Evolutionary conservation across 176 grass and related monocot genomes (phyloP), one percentile per base, ranked within the genome.

Genomic region (Aegilops umbellulata): DNA sequence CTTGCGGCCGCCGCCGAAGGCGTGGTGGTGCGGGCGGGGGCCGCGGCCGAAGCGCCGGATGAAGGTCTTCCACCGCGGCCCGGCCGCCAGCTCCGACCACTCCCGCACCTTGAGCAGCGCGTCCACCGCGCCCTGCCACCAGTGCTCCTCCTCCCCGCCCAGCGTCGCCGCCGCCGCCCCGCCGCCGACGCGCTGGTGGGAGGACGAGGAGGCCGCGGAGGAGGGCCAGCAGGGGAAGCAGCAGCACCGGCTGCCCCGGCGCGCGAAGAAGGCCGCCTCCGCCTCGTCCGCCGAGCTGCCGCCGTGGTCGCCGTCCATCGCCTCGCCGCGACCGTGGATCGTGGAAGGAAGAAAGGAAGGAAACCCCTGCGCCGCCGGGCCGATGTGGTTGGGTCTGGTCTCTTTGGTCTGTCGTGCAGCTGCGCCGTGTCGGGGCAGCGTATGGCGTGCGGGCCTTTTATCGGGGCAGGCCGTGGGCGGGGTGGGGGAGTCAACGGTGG

Each of bases 41-140:
- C 86, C 75, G 82, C 57, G 92, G 11, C 91, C 88, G 92, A 99
- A 94, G 29, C 90, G 94, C 19, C 97, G 94, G 85, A 99, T 91
- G 82, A 99, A 96, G 72, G 94, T 99, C 93, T 99, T 99, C 97
- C 97, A 99, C n/a, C 85, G 79, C 23, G 97, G 97, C 0, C 97
- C 97, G 0, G 92, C 97, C 20, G 89, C 92, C 38, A 99, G 82
- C 90, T 99, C 97, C 44, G 97, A 99, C 97, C 97, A 99, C 92
- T 99, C 94, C 42, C 94, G 88, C 53, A 91, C 85, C 90, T 94
- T 99, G 87, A 97, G 91, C 2, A 88, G 26, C 17, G 86, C 88
- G 34, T 86, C 83, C 80, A 68, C 77, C 17, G 83, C 63, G 31
- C 82, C 82, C 82, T 58, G 82, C 86, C 86, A 91, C 86, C 77